Percentiles rank a stretch among this genome's conserved stretches.
Evolutionary conservation across 805 yeast species (phyloP).

Genomic region (Komagataella pseudopastoris): DNA sequence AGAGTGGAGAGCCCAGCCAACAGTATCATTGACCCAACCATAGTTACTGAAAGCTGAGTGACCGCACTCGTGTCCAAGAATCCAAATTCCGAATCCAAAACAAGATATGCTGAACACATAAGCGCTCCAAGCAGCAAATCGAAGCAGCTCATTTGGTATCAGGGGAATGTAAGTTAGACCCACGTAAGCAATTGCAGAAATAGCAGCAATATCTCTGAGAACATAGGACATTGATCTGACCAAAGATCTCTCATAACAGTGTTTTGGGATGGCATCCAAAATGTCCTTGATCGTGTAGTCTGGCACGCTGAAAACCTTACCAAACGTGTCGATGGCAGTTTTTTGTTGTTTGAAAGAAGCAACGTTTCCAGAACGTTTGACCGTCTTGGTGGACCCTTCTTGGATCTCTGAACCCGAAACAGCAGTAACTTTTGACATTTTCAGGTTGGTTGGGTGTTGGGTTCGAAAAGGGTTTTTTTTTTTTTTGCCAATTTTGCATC

Average conservation of each 20-base stretch:
- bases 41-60: conserved; percentile 50
- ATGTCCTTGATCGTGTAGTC: conserved; percentile 47
- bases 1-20: conserved; percentile 51
- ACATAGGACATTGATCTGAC: conserved; percentile 37
- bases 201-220: conserved; percentile 33
- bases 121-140: conserved; percentile 28
- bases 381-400: not conserved
- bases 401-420: not conserved
- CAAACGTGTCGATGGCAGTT: conserved; percentile 36
- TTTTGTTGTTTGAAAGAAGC: conserved; percentile 8
- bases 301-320: conserved; percentile 45
- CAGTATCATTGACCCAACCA: conserved; percentile 34
- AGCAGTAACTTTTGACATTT: not conserved
- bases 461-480: not conserved
- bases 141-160: conserved; percentile 17
- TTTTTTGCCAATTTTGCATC: too few species aligned
- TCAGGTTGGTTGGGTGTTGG: not conserved
- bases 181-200: conserved; percentile 26
- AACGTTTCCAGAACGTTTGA: conserved; percentile 8
- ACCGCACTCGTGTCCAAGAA: conserved; percentile 53
- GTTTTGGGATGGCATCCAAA: conserved; percentile 43
- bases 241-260: conserved; percentile 43
- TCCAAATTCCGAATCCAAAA: conserved; percentile 47
- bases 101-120: conserved; percentile 28
- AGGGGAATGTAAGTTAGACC: conserved; percentile 30